Conservation (phyloP, 2,329 filamentous ascomycete genomes). For the Alternaria viburni region DNA sequence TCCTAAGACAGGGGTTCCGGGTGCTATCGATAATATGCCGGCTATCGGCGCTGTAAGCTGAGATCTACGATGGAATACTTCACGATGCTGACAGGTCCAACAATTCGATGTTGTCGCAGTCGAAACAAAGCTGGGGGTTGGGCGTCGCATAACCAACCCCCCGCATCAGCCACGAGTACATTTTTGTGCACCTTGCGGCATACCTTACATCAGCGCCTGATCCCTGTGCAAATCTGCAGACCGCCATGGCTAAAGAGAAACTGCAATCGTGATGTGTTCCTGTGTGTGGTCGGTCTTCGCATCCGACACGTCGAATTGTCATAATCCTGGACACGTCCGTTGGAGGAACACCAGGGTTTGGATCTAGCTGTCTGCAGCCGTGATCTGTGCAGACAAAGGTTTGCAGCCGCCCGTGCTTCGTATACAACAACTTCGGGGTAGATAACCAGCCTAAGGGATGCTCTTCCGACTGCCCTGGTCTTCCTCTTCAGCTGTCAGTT, state of each 20-base stretch:
- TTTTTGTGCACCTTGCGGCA: not conserved
- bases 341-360: not conserved
- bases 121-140: not conserved
- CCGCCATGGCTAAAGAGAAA: not conserved
- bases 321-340: not conserved
- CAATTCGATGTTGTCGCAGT: constrained; percentile 6
- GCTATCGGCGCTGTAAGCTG: not conserved
- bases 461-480: not conserved
- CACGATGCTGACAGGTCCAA: not conserved
- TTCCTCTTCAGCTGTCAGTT: constrained; percentile 2
- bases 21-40: not conserved
- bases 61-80: not conserved
- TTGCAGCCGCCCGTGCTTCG: not conserved
- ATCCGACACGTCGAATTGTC: not conserved
- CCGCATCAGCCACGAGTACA: not conserved
- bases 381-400: not conserved
- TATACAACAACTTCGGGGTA: not conserved
- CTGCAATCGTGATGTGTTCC: not conserved
- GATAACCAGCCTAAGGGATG: not conserved
- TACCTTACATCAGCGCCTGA: not conserved
- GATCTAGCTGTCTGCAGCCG: not conserved
- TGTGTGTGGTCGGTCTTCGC: not conserved
- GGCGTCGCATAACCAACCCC: not conserved
- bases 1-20: not conserved
- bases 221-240: not conserved